phyloP scores from a whole-genome alignment of 2,329 filamentous ascomycete genomes.

The Fusarium goolgardi region DNA sequence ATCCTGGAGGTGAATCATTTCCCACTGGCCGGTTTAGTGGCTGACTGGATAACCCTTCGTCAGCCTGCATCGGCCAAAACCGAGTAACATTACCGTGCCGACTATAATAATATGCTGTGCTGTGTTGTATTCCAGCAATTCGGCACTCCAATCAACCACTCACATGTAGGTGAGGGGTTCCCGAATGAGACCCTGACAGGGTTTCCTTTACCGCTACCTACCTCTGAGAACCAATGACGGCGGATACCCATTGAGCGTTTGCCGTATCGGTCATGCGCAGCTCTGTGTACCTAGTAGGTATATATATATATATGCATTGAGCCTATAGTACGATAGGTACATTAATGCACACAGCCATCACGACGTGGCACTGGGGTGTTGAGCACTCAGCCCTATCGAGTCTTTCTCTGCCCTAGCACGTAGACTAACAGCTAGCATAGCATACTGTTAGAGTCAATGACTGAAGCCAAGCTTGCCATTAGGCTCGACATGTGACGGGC shows the following conservation, averaged over 20 bases:
- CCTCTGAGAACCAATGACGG: slow-evolving; percentile 25
- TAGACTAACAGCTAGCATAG: not conserved
- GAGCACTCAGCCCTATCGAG: slow-evolving; percentile 45
- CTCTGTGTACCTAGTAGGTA: not conserved
- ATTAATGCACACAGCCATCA: slow-evolving; percentile 38
- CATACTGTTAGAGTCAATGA: slow-evolving; percentile 4
- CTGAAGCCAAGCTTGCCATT: slow-evolving; percentile 16
- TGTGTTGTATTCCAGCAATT: slow-evolving; percentile 35
- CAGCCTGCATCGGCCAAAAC: slow-evolving; percentile 46
- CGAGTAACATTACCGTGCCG: slow-evolving; percentile 23
- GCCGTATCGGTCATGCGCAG: slow-evolving; percentile 35
- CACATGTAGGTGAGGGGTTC: slow-evolving; percentile 37
- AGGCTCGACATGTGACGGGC: not conserved
- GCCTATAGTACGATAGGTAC: slow-evolving; percentile 15
- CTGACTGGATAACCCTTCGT: slow-evolving; percentile 39
- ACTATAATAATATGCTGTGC: not conserved
- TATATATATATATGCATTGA: slow-evolving; percentile 24
- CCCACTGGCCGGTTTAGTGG: slow-evolving; percentile 40
- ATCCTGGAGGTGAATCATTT: slow-evolving; percentile 30
- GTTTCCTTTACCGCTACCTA: slow-evolving; percentile 10
- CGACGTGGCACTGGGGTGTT: slow-evolving; percentile 42
- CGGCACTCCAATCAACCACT: slow-evolving; percentile 34
- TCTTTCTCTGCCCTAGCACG: slow-evolving; percentile 21
- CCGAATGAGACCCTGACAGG: slow-evolving; percentile 40
- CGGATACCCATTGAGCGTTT: slow-evolving; percentile 33